Conservation (phyloP, 2,329 filamentous ascomycete genomes). For the Juglanconis oblonga region DNA sequence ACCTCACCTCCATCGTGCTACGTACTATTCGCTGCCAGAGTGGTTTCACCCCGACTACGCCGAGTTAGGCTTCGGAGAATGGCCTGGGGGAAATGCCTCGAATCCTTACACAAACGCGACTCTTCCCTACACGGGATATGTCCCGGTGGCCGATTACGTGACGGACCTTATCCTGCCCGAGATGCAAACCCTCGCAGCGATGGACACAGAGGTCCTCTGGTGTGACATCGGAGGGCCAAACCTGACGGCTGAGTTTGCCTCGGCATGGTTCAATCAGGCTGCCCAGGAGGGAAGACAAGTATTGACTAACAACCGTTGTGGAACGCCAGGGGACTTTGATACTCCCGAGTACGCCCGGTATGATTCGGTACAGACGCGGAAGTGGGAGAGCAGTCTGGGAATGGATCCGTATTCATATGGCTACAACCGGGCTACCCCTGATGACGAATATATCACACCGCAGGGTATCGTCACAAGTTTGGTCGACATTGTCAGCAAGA, state of each 20-base stretch:
- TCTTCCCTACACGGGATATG: slow-evolving; percentile 40
- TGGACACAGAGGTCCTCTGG: slow-evolving; percentile 45
- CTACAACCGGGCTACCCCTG: slow-evolving; percentile 20
- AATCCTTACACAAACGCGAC: slow-evolving; percentile 42
- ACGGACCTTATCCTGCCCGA: slow-evolving; percentile 39
- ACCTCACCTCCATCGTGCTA: slow-evolving; percentile 39
- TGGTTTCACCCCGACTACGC: slow-evolving; percentile 44
- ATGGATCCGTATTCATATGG: slow-evolving; percentile 23
- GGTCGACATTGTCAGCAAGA: slow-evolving; percentile 29
- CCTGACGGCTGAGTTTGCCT: slow-evolving; percentile 38
- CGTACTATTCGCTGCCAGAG: slow-evolving; percentile 43
- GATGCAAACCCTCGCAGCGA: slow-evolving; percentile 39
- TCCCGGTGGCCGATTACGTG: slow-evolving; percentile 38
- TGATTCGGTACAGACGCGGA: slow-evolving; percentile 12
- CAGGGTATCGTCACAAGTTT: slow-evolving; percentile 23
- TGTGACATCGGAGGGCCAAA: slow-evolving; percentile 44
- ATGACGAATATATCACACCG: slow-evolving; percentile 23
- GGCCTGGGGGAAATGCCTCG: slow-evolving; percentile 39
- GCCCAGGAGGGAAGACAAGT: slow-evolving; percentile 20
- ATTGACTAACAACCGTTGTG: slow-evolving; percentile 16
- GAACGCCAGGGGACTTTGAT: slow-evolving; percentile 18
- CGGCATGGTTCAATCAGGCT: slow-evolving; percentile 39
- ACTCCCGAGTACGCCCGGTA: slow-evolving; percentile 23
- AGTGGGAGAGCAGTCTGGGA: slow-evolving; percentile 22
- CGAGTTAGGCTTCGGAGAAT: slow-evolving; percentile 36